Conservation (phyloP, 805 yeast genomes). For the Candida fluviatilis region DNA sequence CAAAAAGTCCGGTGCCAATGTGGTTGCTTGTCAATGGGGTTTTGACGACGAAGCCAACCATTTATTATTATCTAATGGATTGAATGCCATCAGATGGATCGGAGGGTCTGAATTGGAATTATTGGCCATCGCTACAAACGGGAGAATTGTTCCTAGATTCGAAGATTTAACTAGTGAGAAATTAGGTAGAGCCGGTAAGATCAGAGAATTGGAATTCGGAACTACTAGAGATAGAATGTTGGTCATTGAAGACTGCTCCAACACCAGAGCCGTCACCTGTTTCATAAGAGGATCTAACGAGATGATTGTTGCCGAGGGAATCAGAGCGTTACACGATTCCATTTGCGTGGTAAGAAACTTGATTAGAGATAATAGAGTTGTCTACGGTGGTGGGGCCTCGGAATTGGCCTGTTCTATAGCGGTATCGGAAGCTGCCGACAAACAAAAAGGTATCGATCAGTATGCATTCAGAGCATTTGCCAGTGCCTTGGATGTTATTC, state of each 20-base stretch:
- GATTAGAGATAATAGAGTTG: slow-evolving; percentile 86
- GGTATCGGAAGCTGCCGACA: slow-evolving; percentile 87
- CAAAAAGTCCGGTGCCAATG: slow-evolving; percentile 87
- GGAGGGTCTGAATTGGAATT: slow-evolving; percentile 96
- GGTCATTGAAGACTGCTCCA: slow-evolving; percentile 85
- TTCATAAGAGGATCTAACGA: slow-evolving; percentile 93
- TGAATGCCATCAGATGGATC: slow-evolving; percentile 98
- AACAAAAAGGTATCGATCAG: slow-evolving; percentile 92
- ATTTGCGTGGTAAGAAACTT: slow-evolving; percentile 96
- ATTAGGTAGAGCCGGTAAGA: slow-evolving; percentile 82
- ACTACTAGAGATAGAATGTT: slow-evolving; percentile 96
- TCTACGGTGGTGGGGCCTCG: slow-evolving; percentile 99
- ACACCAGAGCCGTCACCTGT: slow-evolving; percentile 86
- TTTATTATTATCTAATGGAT: slow-evolving; percentile 75
- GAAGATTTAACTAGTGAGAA: slow-evolving; percentile 82
- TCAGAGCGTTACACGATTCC: slow-evolving; percentile 94
- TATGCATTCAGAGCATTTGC: slow-evolving; percentile 96
- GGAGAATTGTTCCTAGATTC: slow-evolving; percentile 94
- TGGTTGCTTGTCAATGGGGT: slow-evolving; percentile 99
- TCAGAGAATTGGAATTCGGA: slow-evolving; percentile 89
- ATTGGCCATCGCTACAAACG: slow-evolving; percentile 95
- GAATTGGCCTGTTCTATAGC: slow-evolving; percentile 92
- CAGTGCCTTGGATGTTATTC: slow-evolving; percentile 83
- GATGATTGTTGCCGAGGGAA: slow-evolving; percentile 97
- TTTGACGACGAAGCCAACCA: slow-evolving; percentile 99